These are phyloP conservation scores for Aspergillus proliferans DNA, from an alignment of 2,329 filamentous ascomycete species.

Conservation along the genomic window DNA sequence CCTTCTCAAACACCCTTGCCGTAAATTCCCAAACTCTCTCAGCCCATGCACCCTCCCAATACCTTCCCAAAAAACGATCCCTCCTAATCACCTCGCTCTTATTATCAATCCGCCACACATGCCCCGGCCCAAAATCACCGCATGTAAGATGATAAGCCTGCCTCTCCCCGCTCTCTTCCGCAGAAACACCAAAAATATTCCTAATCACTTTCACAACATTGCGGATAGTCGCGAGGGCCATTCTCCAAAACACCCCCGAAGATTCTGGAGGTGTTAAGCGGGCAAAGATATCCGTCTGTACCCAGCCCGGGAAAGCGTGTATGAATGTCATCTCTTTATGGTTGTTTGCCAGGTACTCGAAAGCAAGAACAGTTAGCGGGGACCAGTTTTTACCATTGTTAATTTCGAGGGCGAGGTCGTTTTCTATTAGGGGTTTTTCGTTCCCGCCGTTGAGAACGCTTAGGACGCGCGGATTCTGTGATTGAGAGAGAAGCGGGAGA, in stretches of 20 bases:
- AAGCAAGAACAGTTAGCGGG: too few relatives aligned
- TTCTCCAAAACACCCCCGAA: neutral
- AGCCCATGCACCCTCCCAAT: too few relatives aligned
- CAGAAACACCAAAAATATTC: neutral
- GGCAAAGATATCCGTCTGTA: neutral
- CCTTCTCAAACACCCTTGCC: too few relatives aligned
- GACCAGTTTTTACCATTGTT: neutral
- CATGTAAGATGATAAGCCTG: neutral
- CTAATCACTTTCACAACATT: neutral
- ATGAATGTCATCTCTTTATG: neutral
- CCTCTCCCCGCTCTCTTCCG: neutral
- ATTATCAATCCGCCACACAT: neutral
- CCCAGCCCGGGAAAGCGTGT: neutral
- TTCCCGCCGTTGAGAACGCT: neutral
- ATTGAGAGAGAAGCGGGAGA: neutral
- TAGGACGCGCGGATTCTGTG: neutral
- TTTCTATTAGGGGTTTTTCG: neutral
- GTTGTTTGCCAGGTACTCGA: neutral
- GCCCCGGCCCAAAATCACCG: neutral
- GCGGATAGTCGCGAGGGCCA: neutral
- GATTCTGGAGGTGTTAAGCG: neutral
- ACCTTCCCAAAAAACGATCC: too few relatives aligned
- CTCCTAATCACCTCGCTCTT: neutral
- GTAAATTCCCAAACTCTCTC: too few relatives aligned
- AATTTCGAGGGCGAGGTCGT: neutral